Conservation (phyloP, 2,329 filamentous ascomycete species). For the Penicillium hordei region DNA sequence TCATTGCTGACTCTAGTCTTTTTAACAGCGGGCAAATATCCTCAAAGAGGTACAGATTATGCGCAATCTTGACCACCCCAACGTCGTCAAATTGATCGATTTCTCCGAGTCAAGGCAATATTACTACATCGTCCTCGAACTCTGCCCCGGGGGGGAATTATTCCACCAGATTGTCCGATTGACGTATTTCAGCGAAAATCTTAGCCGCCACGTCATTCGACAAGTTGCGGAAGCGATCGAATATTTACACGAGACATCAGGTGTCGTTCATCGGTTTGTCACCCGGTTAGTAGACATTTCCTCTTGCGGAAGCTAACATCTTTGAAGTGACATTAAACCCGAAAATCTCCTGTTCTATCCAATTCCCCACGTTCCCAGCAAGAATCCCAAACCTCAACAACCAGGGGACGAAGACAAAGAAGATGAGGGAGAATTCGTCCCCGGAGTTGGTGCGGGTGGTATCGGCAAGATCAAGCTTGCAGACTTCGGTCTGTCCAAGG, state of each 20-base stretch:
- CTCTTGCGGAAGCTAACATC: constrained; percentile 10
- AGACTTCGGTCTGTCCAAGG: constrained; percentile 95
- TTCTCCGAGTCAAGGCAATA: constrained; percentile 93
- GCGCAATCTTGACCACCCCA: constrained; percentile 93
- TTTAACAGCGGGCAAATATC: constrained; percentile 82
- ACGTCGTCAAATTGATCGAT: constrained; percentile 89
- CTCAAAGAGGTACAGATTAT: constrained; percentile 99
- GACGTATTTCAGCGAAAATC: constrained; percentile 95
- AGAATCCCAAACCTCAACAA: constrained; percentile 73
- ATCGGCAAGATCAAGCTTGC: constrained; percentile 97
- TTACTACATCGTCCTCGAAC: constrained; percentile 95
- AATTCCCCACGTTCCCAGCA: constrained; percentile 76
- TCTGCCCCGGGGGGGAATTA: constrained; percentile 91
- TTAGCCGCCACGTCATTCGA: constrained; percentile 89
- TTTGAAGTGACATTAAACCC: constrained; percentile 71
- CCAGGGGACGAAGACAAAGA: constrained; percentile 96
- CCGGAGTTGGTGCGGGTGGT: constrained; percentile 77
- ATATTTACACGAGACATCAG: constrained; percentile 90
- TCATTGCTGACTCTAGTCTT: constrained; percentile 28
- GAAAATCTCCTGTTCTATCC: constrained; percentile 96
- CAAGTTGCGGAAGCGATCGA: constrained; percentile 94
- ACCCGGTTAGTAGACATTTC: background rate
- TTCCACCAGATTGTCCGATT: constrained; percentile 98
- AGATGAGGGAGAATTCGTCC: constrained; percentile 90
- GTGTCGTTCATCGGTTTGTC: constrained; percentile 90